Conservation (phyloP, 345 rosid genomes). For the Citrus unshiu region DNA sequence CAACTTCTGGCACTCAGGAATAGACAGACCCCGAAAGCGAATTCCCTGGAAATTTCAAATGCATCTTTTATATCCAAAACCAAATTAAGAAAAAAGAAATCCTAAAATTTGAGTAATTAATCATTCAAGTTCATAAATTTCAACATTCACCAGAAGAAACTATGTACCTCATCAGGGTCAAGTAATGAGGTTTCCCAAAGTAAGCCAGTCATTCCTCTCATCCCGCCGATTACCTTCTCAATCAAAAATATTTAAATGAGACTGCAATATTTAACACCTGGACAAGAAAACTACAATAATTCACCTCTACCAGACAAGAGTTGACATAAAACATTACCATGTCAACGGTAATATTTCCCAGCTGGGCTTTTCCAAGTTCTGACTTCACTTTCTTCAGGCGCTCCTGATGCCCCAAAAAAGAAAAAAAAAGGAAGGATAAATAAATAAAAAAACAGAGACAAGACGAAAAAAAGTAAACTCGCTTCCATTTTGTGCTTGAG, state of each 20-base stretch:
- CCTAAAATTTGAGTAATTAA: neutral
- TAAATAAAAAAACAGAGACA: too few species aligned
- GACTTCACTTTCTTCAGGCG: slow-evolving; percentile 83
- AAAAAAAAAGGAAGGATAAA: neutral
- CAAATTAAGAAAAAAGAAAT: neutral
- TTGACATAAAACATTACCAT: slow-evolving; percentile 50
- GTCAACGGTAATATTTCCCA: slow-evolving; percentile 89
- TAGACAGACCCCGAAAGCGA: slow-evolving; percentile 88
- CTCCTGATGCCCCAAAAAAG: slow-evolving; percentile 45
- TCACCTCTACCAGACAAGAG: neutral
- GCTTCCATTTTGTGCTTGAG: neutral
- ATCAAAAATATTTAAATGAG: slow-evolving; percentile 3
- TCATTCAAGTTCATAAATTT: neutral
- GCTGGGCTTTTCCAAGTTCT: slow-evolving; percentile 83
- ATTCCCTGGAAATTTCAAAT: slow-evolving; percentile 59
- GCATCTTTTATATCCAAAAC: slow-evolving; percentile 10
- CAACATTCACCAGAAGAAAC: neutral
- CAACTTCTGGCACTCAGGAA: slow-evolving; percentile 95
- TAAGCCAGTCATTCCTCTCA: slow-evolving; percentile 99
- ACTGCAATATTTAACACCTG: neutral
- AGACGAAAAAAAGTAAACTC: too few species aligned
- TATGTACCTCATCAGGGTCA: slow-evolving; percentile 84
- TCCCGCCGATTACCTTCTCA: slow-evolving; percentile 85
- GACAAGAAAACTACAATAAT: neutral
- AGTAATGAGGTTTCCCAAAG: slow-evolving; percentile 98